phyloP scores from a whole-genome alignment of 1,284 basidiomycete species.

The Pseudozyma flocculosa region DNA sequence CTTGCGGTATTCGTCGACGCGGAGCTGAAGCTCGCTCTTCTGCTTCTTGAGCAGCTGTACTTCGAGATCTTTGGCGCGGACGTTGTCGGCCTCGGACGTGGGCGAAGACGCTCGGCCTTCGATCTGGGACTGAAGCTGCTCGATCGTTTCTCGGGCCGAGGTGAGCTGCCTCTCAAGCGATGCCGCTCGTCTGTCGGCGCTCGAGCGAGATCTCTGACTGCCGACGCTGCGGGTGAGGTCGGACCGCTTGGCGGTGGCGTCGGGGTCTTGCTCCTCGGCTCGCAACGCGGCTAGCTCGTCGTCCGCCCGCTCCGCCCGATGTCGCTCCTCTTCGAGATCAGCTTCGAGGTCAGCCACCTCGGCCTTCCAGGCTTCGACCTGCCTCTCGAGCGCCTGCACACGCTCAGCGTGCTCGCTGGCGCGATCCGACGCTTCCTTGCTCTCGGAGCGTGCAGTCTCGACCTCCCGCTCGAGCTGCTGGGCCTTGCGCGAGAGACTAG shows the following conservation, averaged over 20 bases:
- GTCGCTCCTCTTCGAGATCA: not conserved
- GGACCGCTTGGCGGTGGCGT: not conserved
- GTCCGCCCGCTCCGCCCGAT: not conserved
- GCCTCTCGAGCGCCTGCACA: not conserved
- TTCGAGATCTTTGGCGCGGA: constrained; percentile 10
- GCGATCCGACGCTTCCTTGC: not conserved
- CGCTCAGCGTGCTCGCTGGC: not conserved
- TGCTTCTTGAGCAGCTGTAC: constrained; percentile 18
- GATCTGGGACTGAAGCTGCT: not conserved
- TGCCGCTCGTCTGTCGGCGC: not conserved
- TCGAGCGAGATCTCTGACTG: not conserved
- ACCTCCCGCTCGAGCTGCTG: not conserved
- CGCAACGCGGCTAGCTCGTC: not conserved
- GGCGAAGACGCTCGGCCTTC: not conserved
- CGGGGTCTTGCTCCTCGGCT: not conserved
- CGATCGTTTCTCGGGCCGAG: not conserved
- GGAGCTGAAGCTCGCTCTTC: constrained; percentile 27
- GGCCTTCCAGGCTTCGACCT: not conserved
- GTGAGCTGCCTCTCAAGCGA: not conserved
- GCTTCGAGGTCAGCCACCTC: not conserved
- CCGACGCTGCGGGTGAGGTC: not conserved
- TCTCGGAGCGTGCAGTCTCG: not conserved
- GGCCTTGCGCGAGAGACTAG: not conserved
- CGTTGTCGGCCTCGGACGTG: not conserved
- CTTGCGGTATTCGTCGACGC: constrained; percentile 32